These are phyloP conservation scores for Chaetomium globosum DNA, from an alignment of 2,329 filamentous ascomycete species.

Conservation along the genomic window DNA sequence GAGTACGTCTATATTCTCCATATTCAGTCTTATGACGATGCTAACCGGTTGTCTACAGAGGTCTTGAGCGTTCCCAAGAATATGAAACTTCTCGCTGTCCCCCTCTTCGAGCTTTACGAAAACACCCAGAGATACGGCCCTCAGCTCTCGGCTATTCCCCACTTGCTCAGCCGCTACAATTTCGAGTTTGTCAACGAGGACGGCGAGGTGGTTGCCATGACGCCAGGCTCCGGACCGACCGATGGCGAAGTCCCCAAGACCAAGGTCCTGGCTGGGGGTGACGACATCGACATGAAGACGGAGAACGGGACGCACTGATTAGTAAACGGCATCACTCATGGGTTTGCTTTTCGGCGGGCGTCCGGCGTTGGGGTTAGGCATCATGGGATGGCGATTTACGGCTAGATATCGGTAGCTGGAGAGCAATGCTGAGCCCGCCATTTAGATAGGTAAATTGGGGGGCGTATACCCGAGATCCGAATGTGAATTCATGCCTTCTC, in stretches of 20 bases:
- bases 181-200: constrained; percentile 97
- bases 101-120: constrained; percentile 96
- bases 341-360: constrained; percentile 19
- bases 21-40: constrained; percentile 11
- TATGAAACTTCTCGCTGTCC: constrained; percentile 97
- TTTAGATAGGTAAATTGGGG: neutral
- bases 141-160: constrained; percentile 93
- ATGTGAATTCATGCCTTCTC: constrained; percentile 58
- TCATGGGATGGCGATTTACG: neutral
- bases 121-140: constrained; percentile 94
- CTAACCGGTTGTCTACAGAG: constrained; percentile 57
- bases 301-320: constrained; percentile 35
- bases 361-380: constrained; percentile 25
- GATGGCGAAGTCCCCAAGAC: constrained; percentile 64
- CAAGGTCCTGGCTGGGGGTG: constrained; percentile 66
- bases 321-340: neutral
- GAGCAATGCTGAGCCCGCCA: neutral
- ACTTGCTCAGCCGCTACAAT: constrained; percentile 91
- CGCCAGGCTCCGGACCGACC: constrained; percentile 68
- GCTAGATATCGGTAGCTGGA: neutral
- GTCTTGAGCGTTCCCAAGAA: constrained; percentile 97
- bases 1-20: constrained; percentile 59
- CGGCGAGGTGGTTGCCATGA: constrained; percentile 81
- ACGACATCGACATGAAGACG: constrained; percentile 63
- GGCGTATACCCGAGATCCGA: neutral